phyloP scores from a whole-genome alignment of 345 rosid genomes.

The Leavenworthia alabamica region DNA sequence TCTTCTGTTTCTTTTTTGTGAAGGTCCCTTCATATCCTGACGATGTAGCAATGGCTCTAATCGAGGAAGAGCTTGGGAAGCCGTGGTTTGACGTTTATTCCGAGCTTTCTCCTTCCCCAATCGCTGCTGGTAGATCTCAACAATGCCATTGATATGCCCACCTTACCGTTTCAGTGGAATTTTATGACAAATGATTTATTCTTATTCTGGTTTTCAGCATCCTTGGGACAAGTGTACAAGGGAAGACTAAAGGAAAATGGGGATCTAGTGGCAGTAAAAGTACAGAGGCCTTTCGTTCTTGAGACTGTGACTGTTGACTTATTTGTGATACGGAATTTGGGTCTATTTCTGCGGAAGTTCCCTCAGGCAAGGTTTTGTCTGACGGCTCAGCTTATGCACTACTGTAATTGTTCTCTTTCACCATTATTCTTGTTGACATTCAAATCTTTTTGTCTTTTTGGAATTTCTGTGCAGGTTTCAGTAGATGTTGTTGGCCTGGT shows the following conservation, averaged over 20 bases:
- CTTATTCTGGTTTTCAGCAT: constrained; percentile 49
- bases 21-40: constrained; percentile 99
- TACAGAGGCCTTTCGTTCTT: constrained; percentile 92
- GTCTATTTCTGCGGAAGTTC: constrained; percentile 72
- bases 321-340: constrained; percentile 74
- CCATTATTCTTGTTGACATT: neutral
- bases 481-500: constrained; percentile 94
- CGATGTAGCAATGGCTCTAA: constrained; percentile 92
- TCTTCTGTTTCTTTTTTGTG: constrained; percentile 25
- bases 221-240: constrained; percentile 95
- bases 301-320: constrained; percentile 95
- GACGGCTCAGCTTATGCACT: constrained; percentile 19
- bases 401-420: neutral
- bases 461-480: constrained; percentile 42
- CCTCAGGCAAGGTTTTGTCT: constrained; percentile 63
- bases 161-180: neutral
- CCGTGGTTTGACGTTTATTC: constrained; percentile 86
- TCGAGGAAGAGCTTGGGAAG: constrained; percentile 88
- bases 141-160: neutral
- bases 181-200: neutral
- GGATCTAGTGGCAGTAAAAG: constrained; percentile 91
- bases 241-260: constrained; percentile 85
- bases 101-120: constrained; percentile 88
- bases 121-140: constrained; percentile 71
- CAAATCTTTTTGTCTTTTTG: neutral